Conservation (phyloP, 352 stramenopile species). For the Chrysophaeum taylorii region DNA sequence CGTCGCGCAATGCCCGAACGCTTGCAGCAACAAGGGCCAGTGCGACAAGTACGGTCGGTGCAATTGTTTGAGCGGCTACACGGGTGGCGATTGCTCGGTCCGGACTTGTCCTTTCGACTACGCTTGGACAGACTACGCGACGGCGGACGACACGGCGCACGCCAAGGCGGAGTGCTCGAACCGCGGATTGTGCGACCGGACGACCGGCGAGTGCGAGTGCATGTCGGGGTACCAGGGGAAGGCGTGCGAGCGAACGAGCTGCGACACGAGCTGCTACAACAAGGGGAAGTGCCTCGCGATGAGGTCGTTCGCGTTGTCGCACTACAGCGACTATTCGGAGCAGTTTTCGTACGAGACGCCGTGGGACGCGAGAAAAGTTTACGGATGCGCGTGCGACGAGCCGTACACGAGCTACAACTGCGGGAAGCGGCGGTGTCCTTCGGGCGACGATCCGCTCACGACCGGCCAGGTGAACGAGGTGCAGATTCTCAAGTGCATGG, state of each 20-base stretch:
- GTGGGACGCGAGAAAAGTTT: constrained; percentile 49
- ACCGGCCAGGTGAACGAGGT: constrained; percentile 64
- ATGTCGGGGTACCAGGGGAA: constrained; percentile 55
- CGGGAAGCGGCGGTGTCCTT: constrained; percentile 53
- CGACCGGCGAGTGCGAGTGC: constrained; percentile 53
- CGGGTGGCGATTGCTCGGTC: constrained; percentile 27
- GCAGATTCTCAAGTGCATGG: constrained; percentile 61
- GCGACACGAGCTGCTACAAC: constrained; percentile 54
- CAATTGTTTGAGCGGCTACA: constrained; percentile 19
- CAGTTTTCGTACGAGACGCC: constrained; percentile 48
- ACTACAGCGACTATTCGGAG: constrained; percentile 19
- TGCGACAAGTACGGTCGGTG: constrained; percentile 51
- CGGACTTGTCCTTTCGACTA: constrained; percentile 45
- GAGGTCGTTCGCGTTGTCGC: constrained; percentile 23
- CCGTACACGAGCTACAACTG: constrained; percentile 59
- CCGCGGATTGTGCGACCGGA: constrained; percentile 48
- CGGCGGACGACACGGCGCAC: constrained; percentile 48
- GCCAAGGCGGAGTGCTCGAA: constrained; percentile 64
- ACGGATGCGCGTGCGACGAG: constrained; percentile 64
- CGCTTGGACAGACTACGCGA: constrained; percentile 60
- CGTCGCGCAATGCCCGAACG: constrained; percentile 27
- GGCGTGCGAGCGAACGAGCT: constrained; percentile 54
- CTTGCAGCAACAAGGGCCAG: constrained; percentile 63
- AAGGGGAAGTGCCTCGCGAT: constrained; percentile 62
- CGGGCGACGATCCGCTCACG: constrained; percentile 68